Conservation (phyloP, 2,329 filamentous ascomycete species). For the Rutstroemia sydowiana region DNA sequence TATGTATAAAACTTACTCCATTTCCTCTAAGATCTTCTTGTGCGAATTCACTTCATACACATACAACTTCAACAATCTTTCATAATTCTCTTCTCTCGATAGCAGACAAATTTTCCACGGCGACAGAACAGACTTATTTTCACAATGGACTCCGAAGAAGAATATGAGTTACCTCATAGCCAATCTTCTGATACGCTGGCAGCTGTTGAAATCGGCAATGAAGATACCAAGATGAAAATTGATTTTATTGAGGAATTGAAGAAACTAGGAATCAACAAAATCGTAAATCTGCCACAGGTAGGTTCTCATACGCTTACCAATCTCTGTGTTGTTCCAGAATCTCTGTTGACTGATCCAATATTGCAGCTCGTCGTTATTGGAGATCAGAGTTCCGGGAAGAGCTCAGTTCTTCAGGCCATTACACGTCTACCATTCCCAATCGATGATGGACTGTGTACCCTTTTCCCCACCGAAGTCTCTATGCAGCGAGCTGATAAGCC, state of each 20-base stretch:
- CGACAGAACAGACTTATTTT: too few species aligned
- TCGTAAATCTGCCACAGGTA: constrained; percentile 18
- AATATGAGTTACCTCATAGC: too few species aligned
- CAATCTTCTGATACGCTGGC: background rate
- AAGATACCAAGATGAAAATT: constrained; percentile 6
- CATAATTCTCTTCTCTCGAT: too few species aligned
- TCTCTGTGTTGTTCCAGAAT: background rate
- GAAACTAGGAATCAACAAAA: constrained; percentile 12
- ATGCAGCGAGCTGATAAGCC: background rate
- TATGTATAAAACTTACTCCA: too few species aligned
- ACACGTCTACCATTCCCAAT: constrained; percentile 34
- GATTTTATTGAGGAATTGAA: constrained; percentile 16
- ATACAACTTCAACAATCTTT: too few species aligned
- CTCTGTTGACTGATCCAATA: background rate
- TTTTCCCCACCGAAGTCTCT: background rate
- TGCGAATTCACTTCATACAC: too few species aligned
- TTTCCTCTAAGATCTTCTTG: too few species aligned
- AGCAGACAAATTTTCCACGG: too few species aligned
- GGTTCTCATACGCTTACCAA: background rate
- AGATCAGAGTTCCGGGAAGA: constrained; percentile 35
- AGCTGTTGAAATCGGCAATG: background rate
- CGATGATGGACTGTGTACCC: constrained; percentile 16
- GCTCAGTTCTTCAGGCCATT: constrained; percentile 29
- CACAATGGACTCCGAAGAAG: background rate
- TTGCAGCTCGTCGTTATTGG: constrained; percentile 32